phyloP scores from a whole-genome alignment of 1,139 yeast genomes.

The Kurtzmaniella quercitrusa region DNA sequence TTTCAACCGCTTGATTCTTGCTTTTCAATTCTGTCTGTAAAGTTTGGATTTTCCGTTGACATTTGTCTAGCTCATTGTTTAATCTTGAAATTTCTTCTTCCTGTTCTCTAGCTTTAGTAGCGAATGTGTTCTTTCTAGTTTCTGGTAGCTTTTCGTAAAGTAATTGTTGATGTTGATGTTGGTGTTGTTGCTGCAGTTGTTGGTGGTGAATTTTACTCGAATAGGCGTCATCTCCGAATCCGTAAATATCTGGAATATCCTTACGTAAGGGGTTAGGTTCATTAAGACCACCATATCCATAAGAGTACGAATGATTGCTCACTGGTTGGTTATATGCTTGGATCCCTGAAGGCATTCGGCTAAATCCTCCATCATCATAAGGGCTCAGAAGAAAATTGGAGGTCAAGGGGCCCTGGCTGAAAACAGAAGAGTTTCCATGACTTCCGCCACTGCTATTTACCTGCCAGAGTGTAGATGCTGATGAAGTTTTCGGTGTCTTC shows the following conservation, averaged over 20 bases:
- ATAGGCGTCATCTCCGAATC: not conserved
- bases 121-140: not conserved
- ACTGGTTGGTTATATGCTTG: not conserved
- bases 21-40: conserved; percentile 25
- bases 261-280: not conserved
- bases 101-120: not conserved
- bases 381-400: not conserved
- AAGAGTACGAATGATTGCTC: not conserved
- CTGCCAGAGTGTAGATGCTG: conserved; percentile 1
- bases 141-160: not conserved
- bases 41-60: conserved; percentile 12
- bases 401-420: conserved; percentile 1
- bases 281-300: not conserved
- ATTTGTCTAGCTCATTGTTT: conserved; percentile 21
- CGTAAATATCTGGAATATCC: not conserved
- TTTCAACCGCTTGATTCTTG: conserved; percentile 33
- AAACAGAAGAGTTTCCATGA: not conserved
- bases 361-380: not conserved
- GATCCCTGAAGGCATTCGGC: not conserved
- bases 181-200: not conserved
- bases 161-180: not conserved
- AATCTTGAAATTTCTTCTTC: conserved; percentile 7
- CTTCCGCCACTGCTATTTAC: not conserved
- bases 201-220: not conserved
- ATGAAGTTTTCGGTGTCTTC: conserved; percentile 2